Conservation (phyloP, 2,329 filamentous ascomycete genomes). For the Myriosclerotinia curreyana region DNA sequence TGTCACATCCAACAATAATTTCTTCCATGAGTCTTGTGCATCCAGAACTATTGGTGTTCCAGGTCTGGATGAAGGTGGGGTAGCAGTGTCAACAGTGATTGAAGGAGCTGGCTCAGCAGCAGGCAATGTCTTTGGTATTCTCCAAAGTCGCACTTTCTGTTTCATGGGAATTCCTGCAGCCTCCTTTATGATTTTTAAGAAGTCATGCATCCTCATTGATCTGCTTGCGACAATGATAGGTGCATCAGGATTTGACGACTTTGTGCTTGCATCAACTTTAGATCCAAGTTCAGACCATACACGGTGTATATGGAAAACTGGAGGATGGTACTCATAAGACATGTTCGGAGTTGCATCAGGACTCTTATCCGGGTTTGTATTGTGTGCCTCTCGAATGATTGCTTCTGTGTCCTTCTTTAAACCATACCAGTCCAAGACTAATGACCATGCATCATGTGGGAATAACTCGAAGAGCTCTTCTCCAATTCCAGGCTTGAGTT, state of each 20-base stretch:
- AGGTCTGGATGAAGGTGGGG: conserved; percentile 39
- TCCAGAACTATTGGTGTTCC: conserved; percentile 33
- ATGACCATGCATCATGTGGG: conserved; percentile 75
- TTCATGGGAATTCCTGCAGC: conserved; percentile 63
- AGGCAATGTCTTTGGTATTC: conserved; percentile 34
- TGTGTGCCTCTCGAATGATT: conserved; percentile 74
- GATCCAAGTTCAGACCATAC: conserved; percentile 62
- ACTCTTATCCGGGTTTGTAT: conserved; percentile 59
- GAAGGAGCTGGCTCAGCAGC: conserved; percentile 38
- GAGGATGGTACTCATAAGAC: conserved; percentile 79
- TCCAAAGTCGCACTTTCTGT: conserved; percentile 67
- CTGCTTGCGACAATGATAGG: conserved; percentile 68
- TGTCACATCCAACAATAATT: conserved; percentile 49
- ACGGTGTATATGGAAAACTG: conserved; percentile 80
- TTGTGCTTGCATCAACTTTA: conserved; percentile 56
- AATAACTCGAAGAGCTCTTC: conserved; percentile 74
- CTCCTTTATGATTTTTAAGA: conserved; percentile 71
- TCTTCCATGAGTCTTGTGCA: conserved; percentile 43
- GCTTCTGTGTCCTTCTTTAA: conserved; percentile 64
- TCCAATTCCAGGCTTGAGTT: conserved; percentile 66
- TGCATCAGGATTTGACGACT: conserved; percentile 59
- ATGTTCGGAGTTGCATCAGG: conserved; percentile 57
- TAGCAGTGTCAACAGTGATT: conserved; percentile 44
- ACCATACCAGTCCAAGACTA: conserved; percentile 81
- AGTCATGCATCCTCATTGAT: conserved; percentile 66